Evolutionary conservation across 2,329 filamentous ascomycete species (phyloP).

Genomic region (Phialophora chinensis): DNA sequence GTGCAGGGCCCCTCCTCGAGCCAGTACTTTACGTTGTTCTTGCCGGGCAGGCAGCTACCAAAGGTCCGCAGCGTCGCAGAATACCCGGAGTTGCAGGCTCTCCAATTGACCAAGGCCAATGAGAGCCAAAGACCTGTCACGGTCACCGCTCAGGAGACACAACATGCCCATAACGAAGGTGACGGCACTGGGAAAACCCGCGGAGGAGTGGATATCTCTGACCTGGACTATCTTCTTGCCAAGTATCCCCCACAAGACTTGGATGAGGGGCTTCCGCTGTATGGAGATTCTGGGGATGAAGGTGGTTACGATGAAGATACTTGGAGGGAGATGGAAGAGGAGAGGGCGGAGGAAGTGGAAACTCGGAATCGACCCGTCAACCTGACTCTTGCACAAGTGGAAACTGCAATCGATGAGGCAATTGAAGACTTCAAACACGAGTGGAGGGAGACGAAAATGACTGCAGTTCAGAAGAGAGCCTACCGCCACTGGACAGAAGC

Average conservation of each 20-base stretch:
- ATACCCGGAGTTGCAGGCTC: slow-evolving; percentile 24
- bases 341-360: slow-evolving; percentile 57
- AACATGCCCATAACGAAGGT: background rate
- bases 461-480: slow-evolving; percentile 62
- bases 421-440: slow-evolving; percentile 57
- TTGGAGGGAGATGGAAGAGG: slow-evolving; percentile 66
- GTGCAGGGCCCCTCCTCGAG: slow-evolving; percentile 19
- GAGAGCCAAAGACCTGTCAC: background rate
- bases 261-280: slow-evolving; percentile 55
- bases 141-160: background rate
- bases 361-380: slow-evolving; percentile 40
- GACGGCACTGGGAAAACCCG: background rate
- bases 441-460: slow-evolving; percentile 67
- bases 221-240: slow-evolving; percentile 47
- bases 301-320: slow-evolving; percentile 65
- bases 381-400: slow-evolving; percentile 52
- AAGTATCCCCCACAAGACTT: slow-evolving; percentile 51
- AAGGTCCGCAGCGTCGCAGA: slow-evolving; percentile 27
- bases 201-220: slow-evolving; percentile 17
- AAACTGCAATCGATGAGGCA: slow-evolving; percentile 59
- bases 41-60: slow-evolving; percentile 9
- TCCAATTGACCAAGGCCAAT: background rate
- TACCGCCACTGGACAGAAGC: slow-evolving; percentile 67
- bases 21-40: slow-evolving; percentile 33
- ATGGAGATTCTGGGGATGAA: slow-evolving; percentile 61